Conservation (phyloP, 2,329 filamentous ascomycete genomes). For the Aspergillus sp. region DNA sequence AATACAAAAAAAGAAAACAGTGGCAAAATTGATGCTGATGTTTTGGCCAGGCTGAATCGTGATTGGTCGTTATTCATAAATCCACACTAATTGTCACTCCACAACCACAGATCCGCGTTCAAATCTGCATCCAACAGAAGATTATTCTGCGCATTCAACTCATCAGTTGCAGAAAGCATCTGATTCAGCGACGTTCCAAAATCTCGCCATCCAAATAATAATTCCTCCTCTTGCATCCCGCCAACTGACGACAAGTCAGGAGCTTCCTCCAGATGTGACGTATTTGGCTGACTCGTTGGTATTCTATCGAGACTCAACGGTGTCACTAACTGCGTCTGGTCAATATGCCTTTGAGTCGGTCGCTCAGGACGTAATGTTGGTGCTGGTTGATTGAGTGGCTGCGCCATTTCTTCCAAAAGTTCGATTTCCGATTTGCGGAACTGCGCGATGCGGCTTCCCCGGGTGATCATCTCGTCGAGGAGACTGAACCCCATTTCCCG, state of each 20-base stretch:
- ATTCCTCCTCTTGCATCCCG: conserved; percentile 7
- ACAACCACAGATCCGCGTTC: conserved; percentile 15
- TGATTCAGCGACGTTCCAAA: conserved; percentile 16
- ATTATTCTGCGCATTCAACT: conserved; percentile 12
- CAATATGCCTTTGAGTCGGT: neutral
- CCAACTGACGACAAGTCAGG: neutral
- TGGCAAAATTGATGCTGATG: neutral
- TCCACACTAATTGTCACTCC: conserved; percentile 6
- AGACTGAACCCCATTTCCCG: conserved; percentile 21
- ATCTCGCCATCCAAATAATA: conserved; percentile 14
- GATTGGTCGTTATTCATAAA: neutral
- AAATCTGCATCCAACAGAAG: conserved; percentile 10
- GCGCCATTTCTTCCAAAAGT: conserved; percentile 13
- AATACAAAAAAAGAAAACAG: too few species aligned
- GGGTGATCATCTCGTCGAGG: conserved; percentile 13
- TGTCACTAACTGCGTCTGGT: neutral
- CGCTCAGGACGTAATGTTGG: neutral
- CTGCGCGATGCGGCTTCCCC: conserved; percentile 15
- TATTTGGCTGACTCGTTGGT: neutral
- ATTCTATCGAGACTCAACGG: neutral
- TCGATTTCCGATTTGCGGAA: conserved; percentile 19
- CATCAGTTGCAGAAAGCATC: conserved; percentile 15
- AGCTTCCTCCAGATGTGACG: neutral
- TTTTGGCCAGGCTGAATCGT: neutral
- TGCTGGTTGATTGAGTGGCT: conserved; percentile 3